Conservation (phyloP, 2,329 filamentous ascomycete genomes). For the Diplocarpon mali region DNA sequence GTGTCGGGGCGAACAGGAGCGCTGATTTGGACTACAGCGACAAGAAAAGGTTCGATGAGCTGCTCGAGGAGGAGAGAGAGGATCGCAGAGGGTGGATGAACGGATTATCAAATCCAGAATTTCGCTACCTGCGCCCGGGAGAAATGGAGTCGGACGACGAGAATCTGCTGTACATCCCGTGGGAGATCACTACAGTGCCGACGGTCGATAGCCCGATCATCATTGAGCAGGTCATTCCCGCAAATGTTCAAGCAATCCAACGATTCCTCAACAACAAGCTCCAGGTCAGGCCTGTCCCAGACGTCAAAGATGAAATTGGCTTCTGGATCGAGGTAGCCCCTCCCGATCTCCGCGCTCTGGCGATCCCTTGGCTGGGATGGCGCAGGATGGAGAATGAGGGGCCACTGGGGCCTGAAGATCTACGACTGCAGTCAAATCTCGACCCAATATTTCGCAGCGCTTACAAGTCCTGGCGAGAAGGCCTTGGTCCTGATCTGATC, state of each 20-base stretch:
- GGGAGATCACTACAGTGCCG: conserved; percentile 1
- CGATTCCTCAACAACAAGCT: not conserved
- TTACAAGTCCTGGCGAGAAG: conserved; percentile 3
- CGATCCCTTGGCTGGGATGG: conserved; percentile 1
- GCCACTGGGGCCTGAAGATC: not conserved
- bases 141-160: conserved; percentile 1
- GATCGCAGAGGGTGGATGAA: not conserved
- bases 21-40: not conserved
- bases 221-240: not conserved
- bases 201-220: not conserved
- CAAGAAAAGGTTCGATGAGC: not conserved
- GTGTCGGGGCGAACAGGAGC: not conserved
- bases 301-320: not conserved
- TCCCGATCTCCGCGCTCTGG: conserved; percentile 4
- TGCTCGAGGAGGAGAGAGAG: not conserved
- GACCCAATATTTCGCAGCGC: not conserved
- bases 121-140: conserved; percentile 10
- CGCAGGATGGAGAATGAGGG: not conserved
- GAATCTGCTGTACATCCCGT: conserved; percentile 9
- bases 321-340: conserved; percentile 1
- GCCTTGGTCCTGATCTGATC: not conserved
- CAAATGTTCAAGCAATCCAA: not conserved
- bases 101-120: not conserved
- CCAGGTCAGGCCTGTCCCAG: not conserved
- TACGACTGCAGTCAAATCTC: not conserved